Evolutionary conservation across 2,329 filamentous ascomycete species (phyloP), one percentile per base, ranked within the genome.

Genomic region (Balansia obtecta): DNA sequence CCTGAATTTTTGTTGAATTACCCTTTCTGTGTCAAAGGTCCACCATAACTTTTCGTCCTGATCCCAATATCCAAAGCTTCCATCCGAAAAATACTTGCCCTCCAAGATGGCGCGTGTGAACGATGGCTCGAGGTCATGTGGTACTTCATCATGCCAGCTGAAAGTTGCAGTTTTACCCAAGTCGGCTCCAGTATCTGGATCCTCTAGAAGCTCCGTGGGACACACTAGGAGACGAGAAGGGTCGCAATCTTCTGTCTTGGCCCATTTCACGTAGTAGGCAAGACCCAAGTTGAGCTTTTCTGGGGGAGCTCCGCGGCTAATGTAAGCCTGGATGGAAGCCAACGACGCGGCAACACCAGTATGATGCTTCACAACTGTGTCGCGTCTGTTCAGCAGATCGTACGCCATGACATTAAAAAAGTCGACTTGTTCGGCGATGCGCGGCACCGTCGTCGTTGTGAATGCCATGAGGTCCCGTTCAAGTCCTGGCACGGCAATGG

Each of bases 31-130:
- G 53, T 89, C 86, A 71, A 82, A 88, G 0, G 82, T 82, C 85
- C 85, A 89, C 75, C 85, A 89, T 32, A 83, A 61, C 49, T 74
- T 66, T 55, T 78, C 70, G 4, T 67, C 55, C 0, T 61, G 52
- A 59, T 89, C 85, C 72, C 77, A 85, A 65, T 79, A 88, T 61
- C 83, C 87, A 61, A 81, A 76, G 0, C 83, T 85, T 18, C 83
- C 85, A 55, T 88, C 85, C 0, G 58, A 55, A 30, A 61, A 61
- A 32, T 79, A 80, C 45, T 61, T 60, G 1, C 80, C 82, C 10
- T 74, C 54, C 0, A 65, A 57, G 46, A 71, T 60, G 0, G 85
- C 83, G 13, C 69, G 71, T 15, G 68, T 63, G 60, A 85, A 88
- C 0, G 81, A 86, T 2, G 62, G 66, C 1, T 63, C 65, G 18